These are phyloP conservation scores for Tetrastigma voinierianum DNA, from an alignment of 164 flowering plant species.

Conservation along the genomic window DNA sequence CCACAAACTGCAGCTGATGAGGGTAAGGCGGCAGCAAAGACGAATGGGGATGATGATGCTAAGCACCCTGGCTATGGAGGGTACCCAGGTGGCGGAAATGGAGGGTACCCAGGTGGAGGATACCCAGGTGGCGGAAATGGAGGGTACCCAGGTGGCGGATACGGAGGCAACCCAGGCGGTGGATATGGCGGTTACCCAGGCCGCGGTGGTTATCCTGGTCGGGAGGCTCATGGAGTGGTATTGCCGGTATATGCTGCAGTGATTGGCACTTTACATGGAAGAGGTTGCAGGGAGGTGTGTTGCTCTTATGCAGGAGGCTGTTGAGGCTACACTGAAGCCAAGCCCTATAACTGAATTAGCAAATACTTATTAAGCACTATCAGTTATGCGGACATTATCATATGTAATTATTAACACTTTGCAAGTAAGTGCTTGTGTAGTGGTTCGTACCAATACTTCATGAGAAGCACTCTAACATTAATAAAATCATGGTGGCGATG, in stretches of 20 bases:
- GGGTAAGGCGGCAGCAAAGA: too few relatives aligned
- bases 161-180: conserved; percentile 15
- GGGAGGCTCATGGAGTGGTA: conserved; percentile 11
- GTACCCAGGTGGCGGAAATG: too few relatives aligned
- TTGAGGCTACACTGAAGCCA: conserved; percentile 7
- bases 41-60: too few relatives aligned
- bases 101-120: neutral
- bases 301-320: conserved; percentile 21
- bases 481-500: too few relatives aligned
- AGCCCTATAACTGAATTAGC: conserved; percentile 8
- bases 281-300: conserved; percentile 16
- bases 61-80: too few relatives aligned
- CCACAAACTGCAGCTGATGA: too few relatives aligned
- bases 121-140: conserved; percentile 4
- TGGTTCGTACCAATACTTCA: too few relatives aligned
- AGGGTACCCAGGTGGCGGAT: conserved; percentile 1
- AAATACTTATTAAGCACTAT: neutral
- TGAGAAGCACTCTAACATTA: too few relatives aligned
- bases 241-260: conserved; percentile 5
- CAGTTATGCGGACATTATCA: too few relatives aligned
- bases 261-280: conserved; percentile 5
- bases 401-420: too few relatives aligned
- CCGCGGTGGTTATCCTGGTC: neutral
- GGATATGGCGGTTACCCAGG: conserved; percentile 8
- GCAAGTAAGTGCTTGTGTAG: too few relatives aligned